A percentile compares a stretch with the other conserved stretches of the same genome.
Evolutionary conservation across 2,329 filamentous ascomycete genomes (phyloP).

Genomic region (Fusarium succisae): DNA sequence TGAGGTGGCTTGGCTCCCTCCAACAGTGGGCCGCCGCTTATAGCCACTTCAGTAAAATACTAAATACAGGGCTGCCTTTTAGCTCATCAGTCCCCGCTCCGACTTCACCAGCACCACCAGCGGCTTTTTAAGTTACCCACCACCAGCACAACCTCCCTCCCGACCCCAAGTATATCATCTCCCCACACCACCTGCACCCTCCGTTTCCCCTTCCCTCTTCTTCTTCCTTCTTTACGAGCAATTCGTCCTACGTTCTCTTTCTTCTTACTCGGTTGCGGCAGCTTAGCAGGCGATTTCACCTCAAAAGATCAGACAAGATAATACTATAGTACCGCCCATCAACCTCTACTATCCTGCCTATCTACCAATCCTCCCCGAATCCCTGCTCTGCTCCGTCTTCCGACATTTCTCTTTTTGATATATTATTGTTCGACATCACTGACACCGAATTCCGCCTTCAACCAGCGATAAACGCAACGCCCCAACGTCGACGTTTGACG

Average conservation of each 20-base stretch:
- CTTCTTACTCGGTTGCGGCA: constrained; percentile 65
- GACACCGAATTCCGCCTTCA: constrained; percentile 23
- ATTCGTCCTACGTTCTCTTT: constrained; percentile 67
- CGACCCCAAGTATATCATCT: constrained; percentile 46
- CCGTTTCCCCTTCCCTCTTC: constrained; percentile 55
- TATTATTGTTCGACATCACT: constrained; percentile 48
- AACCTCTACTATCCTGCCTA: constrained; percentile 2
- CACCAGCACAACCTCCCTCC: not conserved
- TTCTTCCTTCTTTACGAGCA: constrained; percentile 60
- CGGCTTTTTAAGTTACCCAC: constrained; percentile 9
- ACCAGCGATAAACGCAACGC: constrained; percentile 12
- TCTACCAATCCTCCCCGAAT: constrained; percentile 24
- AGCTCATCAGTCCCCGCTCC: constrained; percentile 12
- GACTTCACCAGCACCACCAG: not conserved
- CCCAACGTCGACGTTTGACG: constrained; percentile 6
- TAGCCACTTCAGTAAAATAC: constrained; percentile 30
- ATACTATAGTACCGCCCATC: constrained; percentile 14
- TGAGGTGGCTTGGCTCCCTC: constrained; percentile 39
- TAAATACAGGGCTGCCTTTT: constrained; percentile 34
- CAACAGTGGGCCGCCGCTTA: constrained; percentile 29
- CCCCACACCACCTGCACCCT: constrained; percentile 50
- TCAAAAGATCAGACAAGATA: constrained; percentile 30
- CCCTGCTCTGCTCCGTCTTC: constrained; percentile 60
- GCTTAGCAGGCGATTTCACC: constrained; percentile 66
- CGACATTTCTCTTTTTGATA: constrained; percentile 56